Percentiles rank a stretch among this genome's conserved stretches.
Evolutionary conservation across 179 eudicot species (phyloP).

Genomic region (Spinacia oleracea): DNA sequence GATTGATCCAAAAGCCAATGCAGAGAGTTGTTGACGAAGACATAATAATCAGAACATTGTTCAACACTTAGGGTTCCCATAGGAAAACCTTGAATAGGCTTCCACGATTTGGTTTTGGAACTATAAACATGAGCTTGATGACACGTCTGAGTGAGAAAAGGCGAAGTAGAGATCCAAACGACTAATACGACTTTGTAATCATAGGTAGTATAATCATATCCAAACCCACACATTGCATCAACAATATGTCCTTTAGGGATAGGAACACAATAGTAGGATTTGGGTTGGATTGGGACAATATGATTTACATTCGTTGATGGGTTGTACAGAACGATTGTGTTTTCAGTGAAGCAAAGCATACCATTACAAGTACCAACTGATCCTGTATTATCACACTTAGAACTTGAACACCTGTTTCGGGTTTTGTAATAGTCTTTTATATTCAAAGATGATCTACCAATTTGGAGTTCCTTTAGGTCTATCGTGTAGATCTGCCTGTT

Average conservation of each 20-base stretch:
- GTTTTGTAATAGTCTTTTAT: not conserved
- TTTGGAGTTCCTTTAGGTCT: not conserved
- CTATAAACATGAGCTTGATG: not conserved
- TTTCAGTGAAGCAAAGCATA: not conserved
- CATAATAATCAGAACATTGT: too few species aligned
- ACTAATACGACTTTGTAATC: not conserved
- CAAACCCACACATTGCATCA: not conserved
- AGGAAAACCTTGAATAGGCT: not conserved
- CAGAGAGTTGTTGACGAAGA: too few species aligned
- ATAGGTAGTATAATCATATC: not conserved
- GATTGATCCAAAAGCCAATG: too few species aligned
- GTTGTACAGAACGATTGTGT: not conserved
- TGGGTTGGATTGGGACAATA: not conserved
- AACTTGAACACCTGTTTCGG: not conserved
- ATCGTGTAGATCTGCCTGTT: not conserved
- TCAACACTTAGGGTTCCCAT: too few species aligned
- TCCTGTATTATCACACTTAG: not conserved
- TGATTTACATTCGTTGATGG: not conserved
- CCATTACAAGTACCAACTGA: not conserved
- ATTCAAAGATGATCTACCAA: not conserved
- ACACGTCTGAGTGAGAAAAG: not conserved
- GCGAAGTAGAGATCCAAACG: not conserved
- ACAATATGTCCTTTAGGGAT: too few species aligned
- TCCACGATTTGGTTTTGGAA: not conserved
- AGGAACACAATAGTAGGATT: too few species aligned